Evolutionary conservation across 2,329 filamentous ascomycete species (phyloP).

Genomic region (Gaeumannomyces sp.): DNA sequence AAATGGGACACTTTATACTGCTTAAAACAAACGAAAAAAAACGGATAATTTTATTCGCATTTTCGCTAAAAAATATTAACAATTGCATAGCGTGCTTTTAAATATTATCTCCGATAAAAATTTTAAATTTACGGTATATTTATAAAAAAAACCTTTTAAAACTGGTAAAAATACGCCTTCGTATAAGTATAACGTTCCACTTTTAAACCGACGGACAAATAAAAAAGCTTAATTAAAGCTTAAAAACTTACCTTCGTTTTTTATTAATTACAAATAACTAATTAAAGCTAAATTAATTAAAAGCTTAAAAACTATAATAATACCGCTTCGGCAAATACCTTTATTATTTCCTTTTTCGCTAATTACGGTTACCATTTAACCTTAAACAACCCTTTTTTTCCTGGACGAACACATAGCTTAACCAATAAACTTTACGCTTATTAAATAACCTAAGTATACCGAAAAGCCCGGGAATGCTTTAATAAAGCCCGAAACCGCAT

Average conservation of each 20-base stretch:
- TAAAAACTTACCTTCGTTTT: not conserved
- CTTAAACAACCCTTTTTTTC: not conserved
- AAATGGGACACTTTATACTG: too few relatives aligned
- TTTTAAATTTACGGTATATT: not conserved
- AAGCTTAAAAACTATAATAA: too few relatives aligned
- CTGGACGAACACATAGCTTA: not conserved
- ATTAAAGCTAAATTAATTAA: too few relatives aligned
- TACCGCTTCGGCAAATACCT: not conserved
- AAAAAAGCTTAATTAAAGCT: not conserved
- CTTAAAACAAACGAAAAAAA: too few relatives aligned
- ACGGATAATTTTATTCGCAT: too few relatives aligned
- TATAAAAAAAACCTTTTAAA: not conserved
- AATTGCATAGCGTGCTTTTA: not conserved
- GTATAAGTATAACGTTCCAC: not conserved
- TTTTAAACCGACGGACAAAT: not conserved
- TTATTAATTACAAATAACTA: not conserved
- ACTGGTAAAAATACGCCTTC: not conserved
- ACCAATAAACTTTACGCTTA: not conserved
- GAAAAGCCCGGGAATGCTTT: not conserved
- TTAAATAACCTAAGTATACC: not conserved
- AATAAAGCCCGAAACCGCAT: not conserved
- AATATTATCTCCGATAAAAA: not conserved
- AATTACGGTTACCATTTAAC: not conserved
- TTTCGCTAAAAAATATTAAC: not conserved
- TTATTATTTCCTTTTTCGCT: not conserved